Base-by-base conservation (phyloP, 805 yeast species). In the Lipomyces yamadae region DNA sequence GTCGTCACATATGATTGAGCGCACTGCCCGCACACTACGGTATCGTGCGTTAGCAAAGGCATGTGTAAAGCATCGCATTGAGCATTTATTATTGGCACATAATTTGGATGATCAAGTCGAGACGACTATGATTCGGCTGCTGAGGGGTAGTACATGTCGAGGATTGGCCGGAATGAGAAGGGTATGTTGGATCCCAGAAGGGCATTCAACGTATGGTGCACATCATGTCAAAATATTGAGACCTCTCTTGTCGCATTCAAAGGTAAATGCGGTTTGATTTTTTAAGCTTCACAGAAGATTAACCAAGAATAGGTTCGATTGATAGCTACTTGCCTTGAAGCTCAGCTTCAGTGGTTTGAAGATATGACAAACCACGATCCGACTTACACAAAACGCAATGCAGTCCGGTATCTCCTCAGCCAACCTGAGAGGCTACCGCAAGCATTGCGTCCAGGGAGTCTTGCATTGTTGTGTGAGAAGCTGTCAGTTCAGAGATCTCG, bases 61-160 rank as follows among this genome's bases (percentile, higher is more conserved):
- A 0, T 86, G 92, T 72, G 60, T 73, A 0, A 62, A 74, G 0
- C 63, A 76, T 2, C 74, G 72, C 0, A 77, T 83, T 2, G 48
- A 74, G 0, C 71, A 80, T n/a, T 65, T 90, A 3, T 75, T 86
- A 30, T 77, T 87, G 53, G 96, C 89, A 0, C 96, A 91, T 72
- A 90, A 86, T 70, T 72, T 80, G 58, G 86, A 90, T 72, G 96
- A 91, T 74, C 92, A 89, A 72, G 62, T 88, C 13, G 96, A 91
- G 73, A 88, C 94, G 0, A 87, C 83, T 68, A 67, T 88, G 30
- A 81, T 87, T 74, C 76, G 96, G 45, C 77, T 89, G 60, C 61
- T 78, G 1, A 62, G 76, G 0, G 81, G 82, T 35, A 81, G 85
- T 50, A 77, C 84, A 0, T 63, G 83, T n/a, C 79, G 82, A 24